Base-by-base conservation (phyloP, 2,329 filamentous ascomycete species). In the Xylaria sp. region DNA sequence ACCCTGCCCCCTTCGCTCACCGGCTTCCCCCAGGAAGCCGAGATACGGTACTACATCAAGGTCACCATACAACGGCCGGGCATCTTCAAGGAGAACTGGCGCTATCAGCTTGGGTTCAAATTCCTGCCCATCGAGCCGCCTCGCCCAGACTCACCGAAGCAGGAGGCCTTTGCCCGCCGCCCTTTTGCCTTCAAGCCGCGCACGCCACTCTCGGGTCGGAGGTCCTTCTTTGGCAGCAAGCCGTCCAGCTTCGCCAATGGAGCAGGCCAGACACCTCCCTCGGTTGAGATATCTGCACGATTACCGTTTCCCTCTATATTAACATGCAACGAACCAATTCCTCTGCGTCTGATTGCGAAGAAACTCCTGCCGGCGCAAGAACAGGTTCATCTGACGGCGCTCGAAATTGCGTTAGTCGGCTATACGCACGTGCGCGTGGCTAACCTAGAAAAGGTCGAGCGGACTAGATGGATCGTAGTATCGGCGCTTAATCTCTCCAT, bases 101-200 rank as follows among this genome's bases (percentile, higher is more conserved):
- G 94, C 23, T 85, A 85, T 71, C 83, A 87, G 70, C 77, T 86
- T 42, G 89, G 90, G 42, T 91, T 97, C 81, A 95, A 93, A 67
- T 96, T 99, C 78, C 86, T 97, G 44, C 96, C 96, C 4, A 95
- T 98, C 73, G 96, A 99, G 79, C 93, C 93, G 6, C 94, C 95
- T 0, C 86, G 94, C 49, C 89, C 89, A 0, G 83, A 87, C 4
- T 82, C 85, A 54, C 86, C 89, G 0, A 87, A 88, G 28, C 91
- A 93, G 72, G 94, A 98, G 79, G 90, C 92, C 2, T 99, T 93
- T 81, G 96, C 94, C 2, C 86, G 94, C 66, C 88, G 95, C 26
- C 88, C 88, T 0, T 90, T 88, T 72, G 81, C 83, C 31, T 91
- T 90, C 74, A 81, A 81, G 17, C 81, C 85, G 6, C 82, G 82